phyloP scores from a whole-genome alignment of 2,329 filamentous ascomycete genomes.

The Phyllosticta citribraziliensis region DNA sequence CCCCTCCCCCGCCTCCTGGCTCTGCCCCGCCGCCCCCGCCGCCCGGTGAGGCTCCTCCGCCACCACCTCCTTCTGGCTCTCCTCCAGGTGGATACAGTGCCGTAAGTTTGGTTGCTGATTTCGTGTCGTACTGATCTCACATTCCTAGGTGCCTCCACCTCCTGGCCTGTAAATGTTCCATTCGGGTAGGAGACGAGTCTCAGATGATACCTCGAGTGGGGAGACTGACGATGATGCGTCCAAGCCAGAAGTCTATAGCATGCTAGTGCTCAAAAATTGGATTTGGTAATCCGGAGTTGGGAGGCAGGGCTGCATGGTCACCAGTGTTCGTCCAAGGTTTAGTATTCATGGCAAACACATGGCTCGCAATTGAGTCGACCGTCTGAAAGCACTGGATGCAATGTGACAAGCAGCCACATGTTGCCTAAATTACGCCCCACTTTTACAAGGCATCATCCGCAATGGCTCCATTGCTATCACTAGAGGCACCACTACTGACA shows the following conservation, averaged over 20 bases:
- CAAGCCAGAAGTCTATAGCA: neutral
- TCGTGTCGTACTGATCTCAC: neutral
- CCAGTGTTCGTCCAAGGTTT: neutral
- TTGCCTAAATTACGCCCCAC: too few species aligned
- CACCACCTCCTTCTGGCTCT: slow-evolving; percentile 11
- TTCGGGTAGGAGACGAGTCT: neutral
- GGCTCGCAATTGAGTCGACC: neutral
- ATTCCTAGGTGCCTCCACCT: slow-evolving; percentile 21
- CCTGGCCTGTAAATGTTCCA: slow-evolving; percentile 21
- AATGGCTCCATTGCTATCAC: too few species aligned
- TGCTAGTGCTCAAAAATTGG: neutral
- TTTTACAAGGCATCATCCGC: too few species aligned
- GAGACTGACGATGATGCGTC: neutral
- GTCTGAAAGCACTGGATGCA: neutral
- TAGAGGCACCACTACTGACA: too few species aligned
- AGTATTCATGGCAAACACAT: neutral
- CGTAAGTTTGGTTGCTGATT: slow-evolving; percentile 14
- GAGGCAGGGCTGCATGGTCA: neutral
- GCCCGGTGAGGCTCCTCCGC: slow-evolving; percentile 25
- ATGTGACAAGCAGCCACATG: neutral
- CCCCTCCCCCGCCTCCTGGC: slow-evolving; percentile 19
- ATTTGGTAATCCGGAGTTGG: neutral
- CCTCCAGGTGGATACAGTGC: slow-evolving; percentile 21
- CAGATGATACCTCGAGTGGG: neutral
- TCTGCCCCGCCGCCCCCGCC: slow-evolving; percentile 18